Conservation (phyloP, 2,329 filamentous ascomycete genomes). For the Ascochyta fabae region DNA sequence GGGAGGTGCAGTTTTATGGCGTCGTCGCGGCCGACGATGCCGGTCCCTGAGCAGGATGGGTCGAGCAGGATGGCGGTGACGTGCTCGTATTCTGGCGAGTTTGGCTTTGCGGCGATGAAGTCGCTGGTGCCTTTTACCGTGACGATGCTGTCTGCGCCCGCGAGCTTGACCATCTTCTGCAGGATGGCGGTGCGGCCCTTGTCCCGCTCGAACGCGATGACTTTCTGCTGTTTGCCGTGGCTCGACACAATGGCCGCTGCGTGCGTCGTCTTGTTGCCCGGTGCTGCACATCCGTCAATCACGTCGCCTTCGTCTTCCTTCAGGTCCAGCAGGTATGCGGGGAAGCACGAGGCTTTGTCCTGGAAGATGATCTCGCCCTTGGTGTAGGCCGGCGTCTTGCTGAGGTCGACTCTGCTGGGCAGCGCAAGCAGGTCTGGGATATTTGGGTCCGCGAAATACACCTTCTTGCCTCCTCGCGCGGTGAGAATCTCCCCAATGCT, state of each 20-base stretch:
- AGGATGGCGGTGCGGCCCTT: conserved; percentile 73
- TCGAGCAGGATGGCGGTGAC: conserved; percentile 87
- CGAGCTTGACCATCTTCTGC: conserved; percentile 81
- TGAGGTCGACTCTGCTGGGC: conserved; percentile 73
- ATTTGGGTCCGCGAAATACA: conserved; percentile 76
- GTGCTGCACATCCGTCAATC: conserved; percentile 92
- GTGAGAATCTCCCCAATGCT: conserved; percentile 64
- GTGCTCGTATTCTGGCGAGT: conserved; percentile 64
- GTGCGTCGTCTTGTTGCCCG: conserved; percentile 97
- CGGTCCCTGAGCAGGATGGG: conserved; percentile 93
- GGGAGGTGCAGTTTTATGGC: conserved; percentile 67
- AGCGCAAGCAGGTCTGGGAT: conserved; percentile 85
- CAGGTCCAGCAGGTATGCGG: conserved; percentile 83
- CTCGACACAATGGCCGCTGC: conserved; percentile 74
- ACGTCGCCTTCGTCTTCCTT: conserved; percentile 72
- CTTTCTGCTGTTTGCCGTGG: conserved; percentile 52
- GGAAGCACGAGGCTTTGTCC: conserved; percentile 97
- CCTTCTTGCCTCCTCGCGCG: conserved; percentile 51
- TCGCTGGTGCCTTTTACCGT: conserved; percentile 77
- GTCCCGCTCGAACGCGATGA: conserved; percentile 85
- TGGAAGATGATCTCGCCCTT: conserved; percentile 85
- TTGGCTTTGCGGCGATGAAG: conserved; percentile 78
- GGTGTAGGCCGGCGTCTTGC: conserved; percentile 74
- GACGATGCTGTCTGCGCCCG: conserved; percentile 72
- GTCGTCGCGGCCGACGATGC: conserved; percentile 90